Conservation (phyloP, 192 early-diverging fungal genomes). For the Coemansia sp. region DNA sequence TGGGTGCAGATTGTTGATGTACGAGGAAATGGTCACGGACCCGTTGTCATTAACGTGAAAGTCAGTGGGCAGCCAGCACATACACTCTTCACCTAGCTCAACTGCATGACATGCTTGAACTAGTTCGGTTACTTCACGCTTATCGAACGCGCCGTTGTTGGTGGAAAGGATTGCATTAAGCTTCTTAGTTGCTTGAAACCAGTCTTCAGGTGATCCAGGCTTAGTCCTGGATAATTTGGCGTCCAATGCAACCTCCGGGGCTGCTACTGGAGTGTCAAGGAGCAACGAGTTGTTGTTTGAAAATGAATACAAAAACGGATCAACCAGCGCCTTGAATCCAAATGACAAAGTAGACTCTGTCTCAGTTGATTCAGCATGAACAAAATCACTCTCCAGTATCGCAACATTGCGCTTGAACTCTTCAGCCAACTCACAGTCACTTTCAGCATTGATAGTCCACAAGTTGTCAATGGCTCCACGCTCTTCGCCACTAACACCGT, state of each 20-base stretch:
- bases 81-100: not conserved
- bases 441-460: too few species aligned
- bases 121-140: conserved; percentile 17
- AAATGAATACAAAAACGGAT: not conserved
- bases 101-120: not conserved
- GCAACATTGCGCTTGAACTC: too few species aligned
- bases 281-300: not conserved
- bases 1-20: too few species aligned
- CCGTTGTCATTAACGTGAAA: too few species aligned
- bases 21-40: too few species aligned
- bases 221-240: not conserved
- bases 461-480: too few species aligned
- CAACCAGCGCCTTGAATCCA: not conserved
- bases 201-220: not conserved
- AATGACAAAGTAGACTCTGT: too few species aligned
- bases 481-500: too few species aligned
- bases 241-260: not conserved
- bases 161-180: not conserved
- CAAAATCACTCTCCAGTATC: not conserved
- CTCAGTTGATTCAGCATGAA: not conserved
- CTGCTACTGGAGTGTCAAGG: not conserved
- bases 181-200: not conserved
- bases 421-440: too few species aligned
- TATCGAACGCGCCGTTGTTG: not conserved
- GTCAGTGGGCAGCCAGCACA: too few species aligned